These are phyloP conservation scores for Breviolum minutum DNA, from an alignment of 73 alveolate species.

Conservation along the genomic window DNA sequence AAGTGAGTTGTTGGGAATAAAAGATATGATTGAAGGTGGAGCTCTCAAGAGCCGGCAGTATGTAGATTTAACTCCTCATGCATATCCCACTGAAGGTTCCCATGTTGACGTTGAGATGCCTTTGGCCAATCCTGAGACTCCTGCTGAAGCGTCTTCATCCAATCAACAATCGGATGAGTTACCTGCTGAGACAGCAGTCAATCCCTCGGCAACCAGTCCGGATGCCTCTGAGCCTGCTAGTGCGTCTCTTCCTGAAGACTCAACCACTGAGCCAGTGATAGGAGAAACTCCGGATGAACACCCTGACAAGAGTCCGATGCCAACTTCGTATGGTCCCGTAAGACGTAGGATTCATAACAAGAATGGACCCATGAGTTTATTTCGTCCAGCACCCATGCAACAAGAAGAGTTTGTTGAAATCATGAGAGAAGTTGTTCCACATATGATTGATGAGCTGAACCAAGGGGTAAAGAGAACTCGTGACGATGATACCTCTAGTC, in stretches of 20 bases:
- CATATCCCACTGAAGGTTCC: background rate
- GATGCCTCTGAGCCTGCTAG: background rate
- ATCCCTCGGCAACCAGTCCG: too few species aligned
- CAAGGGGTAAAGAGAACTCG: background rate
- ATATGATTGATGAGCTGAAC: background rate
- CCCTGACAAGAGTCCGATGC: background rate
- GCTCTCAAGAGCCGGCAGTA: background rate
- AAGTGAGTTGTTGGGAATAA: constrained; percentile 19
- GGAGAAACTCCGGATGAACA: too few species aligned
- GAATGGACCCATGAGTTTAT: background rate
- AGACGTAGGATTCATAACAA: background rate
- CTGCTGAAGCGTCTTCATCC: too few species aligned
- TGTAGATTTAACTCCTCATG: background rate
- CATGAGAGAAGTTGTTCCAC: background rate
- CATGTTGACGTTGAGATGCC: too few species aligned
- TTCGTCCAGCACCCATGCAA: background rate
- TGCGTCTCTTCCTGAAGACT: too few species aligned
- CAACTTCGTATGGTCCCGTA: background rate
- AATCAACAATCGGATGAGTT: too few species aligned
- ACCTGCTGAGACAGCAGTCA: too few species aligned
- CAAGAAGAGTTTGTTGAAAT: background rate
- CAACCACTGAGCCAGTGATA: too few species aligned
- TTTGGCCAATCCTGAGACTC: too few species aligned
- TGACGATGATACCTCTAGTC: background rate
- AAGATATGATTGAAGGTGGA: constrained; percentile 3